These are phyloP conservation scores for Rhazya stricta DNA, from an alignment of 257 asterid genomes.

Conservation along the genomic window DNA sequence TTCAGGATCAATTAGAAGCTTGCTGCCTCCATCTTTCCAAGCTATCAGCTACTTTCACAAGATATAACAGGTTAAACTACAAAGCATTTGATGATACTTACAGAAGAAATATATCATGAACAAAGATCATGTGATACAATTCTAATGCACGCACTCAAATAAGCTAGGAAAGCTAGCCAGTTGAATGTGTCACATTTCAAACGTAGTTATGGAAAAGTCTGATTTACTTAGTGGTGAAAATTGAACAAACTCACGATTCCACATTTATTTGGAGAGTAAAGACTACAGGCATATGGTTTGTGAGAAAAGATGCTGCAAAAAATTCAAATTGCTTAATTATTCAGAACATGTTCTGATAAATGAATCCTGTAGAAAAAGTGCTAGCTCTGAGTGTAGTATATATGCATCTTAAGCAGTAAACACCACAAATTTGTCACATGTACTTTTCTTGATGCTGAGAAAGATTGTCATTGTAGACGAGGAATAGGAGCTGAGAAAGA, in stretches of 20 bases:
- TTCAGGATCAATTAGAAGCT: conserved; percentile 53
- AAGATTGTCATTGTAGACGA: background rate
- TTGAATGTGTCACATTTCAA: background rate
- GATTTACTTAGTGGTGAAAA: too few species aligned
- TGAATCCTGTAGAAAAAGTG: background rate
- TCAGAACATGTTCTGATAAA: background rate
- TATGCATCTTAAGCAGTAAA: too few species aligned
- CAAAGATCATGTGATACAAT: too few species aligned
- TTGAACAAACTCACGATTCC: too few species aligned
- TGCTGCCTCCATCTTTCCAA: conserved; percentile 84
- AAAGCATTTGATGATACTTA: background rate
- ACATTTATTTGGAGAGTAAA: background rate
- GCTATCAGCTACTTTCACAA: conserved; percentile 61
- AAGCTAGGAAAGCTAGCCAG: background rate
- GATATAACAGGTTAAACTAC: background rate
- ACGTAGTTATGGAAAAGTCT: background rate
- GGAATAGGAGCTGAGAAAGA: background rate
- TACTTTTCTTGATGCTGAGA: background rate
- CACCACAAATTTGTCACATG: background rate
- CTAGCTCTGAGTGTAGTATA: too few species aligned
- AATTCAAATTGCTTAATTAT: too few species aligned
- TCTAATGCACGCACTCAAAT: too few species aligned
- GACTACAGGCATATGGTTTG: background rate
- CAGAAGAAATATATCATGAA: background rate
- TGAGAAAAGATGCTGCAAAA: background rate